phyloP scores from a whole-genome alignment of 1,139 yeast genomes.

The Suhomyces wounanorum region DNA sequence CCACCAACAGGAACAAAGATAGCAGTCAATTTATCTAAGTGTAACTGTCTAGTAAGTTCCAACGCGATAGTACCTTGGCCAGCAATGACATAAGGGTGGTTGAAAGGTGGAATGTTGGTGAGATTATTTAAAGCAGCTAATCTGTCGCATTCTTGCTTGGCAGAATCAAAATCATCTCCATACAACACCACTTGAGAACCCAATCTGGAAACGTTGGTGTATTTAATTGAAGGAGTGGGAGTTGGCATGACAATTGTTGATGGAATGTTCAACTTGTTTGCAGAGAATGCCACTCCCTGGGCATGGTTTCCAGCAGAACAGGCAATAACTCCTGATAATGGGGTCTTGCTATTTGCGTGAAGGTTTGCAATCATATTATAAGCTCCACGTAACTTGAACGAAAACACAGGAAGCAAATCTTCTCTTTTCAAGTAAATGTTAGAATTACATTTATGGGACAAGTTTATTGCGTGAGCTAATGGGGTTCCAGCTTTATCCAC shows the following conservation, averaged over 20 bases:
- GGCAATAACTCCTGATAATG: conserved; percentile 89
- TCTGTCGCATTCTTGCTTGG: conserved; percentile 84
- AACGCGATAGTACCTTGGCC: conserved; percentile 98
- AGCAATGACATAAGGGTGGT: conserved; percentile 98
- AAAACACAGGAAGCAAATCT: conserved; percentile 91
- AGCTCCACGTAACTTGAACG: conserved; percentile 96
- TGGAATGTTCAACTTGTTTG: conserved; percentile 79
- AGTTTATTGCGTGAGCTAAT: conserved; percentile 69
- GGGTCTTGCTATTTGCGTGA: conserved; percentile 55
- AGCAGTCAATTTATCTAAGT: conserved; percentile 76
- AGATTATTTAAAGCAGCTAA: conserved; percentile 68
- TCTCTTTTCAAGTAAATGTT: conserved; percentile 83
- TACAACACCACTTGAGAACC: conserved; percentile 92
- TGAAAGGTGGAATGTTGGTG: conserved; percentile 93
- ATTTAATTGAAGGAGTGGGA: conserved; percentile 93
- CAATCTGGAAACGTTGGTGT: conserved; percentile 82
- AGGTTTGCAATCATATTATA: conserved; percentile 94
- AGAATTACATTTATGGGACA: conserved; percentile 72
- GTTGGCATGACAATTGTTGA: conserved; percentile 98
- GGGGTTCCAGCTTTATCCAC: conserved; percentile 81
- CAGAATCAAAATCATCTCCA: conserved; percentile 93
- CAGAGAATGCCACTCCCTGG: conserved; percentile 96
- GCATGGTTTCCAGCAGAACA: conserved; percentile 99
- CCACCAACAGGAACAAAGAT: conserved; percentile 96
- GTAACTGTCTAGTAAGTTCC: conserved; percentile 86